phyloP scores from a whole-genome alignment of 768 basidiomycete species.

The Tremella mesenterica region DNA sequence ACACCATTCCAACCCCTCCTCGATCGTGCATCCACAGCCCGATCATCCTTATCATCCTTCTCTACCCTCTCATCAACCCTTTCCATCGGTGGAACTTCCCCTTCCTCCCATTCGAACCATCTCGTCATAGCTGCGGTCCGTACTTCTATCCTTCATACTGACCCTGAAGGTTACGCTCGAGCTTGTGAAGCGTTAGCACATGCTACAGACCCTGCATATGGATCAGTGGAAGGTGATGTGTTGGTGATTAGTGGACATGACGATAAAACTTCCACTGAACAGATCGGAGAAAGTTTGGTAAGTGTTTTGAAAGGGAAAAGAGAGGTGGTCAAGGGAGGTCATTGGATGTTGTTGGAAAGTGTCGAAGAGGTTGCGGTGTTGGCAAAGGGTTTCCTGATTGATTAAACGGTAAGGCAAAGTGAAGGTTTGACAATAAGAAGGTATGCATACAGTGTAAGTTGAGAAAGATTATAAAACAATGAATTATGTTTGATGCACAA shows the following conservation, averaged over 20 bases:
- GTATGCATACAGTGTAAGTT: too few relatives aligned
- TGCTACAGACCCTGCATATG: slow-evolving; percentile 1
- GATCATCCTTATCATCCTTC: neutral
- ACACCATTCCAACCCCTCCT: neutral
- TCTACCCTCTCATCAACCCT: neutral
- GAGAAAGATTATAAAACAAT: too few relatives aligned
- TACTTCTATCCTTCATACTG: neutral
- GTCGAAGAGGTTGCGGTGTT: neutral
- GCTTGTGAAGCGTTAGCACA: slow-evolving; percentile 1
- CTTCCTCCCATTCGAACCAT: neutral
- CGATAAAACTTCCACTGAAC: neutral
- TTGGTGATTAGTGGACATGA: neutral
- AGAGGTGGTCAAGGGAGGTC: neutral
- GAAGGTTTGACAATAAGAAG: too few relatives aligned
- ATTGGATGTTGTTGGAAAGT: slow-evolving; percentile 1
- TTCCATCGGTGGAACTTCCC: neutral
- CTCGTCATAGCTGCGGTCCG: neutral
- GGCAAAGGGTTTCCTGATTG: neutral
- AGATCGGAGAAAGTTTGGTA: too few relatives aligned
- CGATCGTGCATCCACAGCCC: neutral
- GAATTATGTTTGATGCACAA: too few relatives aligned
- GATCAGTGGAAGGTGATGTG: neutral
- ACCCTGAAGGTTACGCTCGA: slow-evolving; percentile 1
- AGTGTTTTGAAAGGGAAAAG: neutral
- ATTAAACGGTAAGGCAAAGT: too few relatives aligned